Conservation (phyloP, 2,329 filamentous ascomycete species). For the Hypoxylon sp. region DNA sequence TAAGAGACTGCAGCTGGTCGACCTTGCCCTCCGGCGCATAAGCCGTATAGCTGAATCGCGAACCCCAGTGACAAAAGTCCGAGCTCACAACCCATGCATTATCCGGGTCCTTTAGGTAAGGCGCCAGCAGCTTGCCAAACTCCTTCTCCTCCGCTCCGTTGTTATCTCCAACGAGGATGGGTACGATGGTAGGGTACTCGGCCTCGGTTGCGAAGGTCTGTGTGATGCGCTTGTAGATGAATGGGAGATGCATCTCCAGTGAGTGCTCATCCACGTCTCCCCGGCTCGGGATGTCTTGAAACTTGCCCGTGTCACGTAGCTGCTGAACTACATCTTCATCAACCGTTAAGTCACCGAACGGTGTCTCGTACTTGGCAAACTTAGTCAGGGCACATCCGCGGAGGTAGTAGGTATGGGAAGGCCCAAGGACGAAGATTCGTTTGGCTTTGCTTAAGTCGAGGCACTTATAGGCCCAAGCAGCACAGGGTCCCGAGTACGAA, state of each 20-base stretch:
- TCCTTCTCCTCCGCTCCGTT: slow-evolving; percentile 74
- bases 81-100: slow-evolving; percentile 92
- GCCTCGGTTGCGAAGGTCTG: slow-evolving; percentile 65
- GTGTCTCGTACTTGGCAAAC: slow-evolving; percentile 80
- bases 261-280: slow-evolving; percentile 90
- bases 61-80: slow-evolving; percentile 98
- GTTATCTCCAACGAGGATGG: slow-evolving; percentile 87
- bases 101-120: slow-evolving; percentile 80
- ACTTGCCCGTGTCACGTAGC: slow-evolving; percentile 67
- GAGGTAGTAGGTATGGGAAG: slow-evolving; percentile 90
- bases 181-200: slow-evolving; percentile 81
- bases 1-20: slow-evolving; percentile 59
- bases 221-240: slow-evolving; percentile 83
- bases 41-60: slow-evolving; percentile 85
- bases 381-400: slow-evolving; percentile 81
- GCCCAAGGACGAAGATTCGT: slow-evolving; percentile 91
- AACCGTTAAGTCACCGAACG: slow-evolving; percentile 78
- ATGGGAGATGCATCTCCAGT: slow-evolving; percentile 96
- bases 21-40: slow-evolving; percentile 69
- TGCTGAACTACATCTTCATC: slow-evolving; percentile 70
- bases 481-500: slow-evolving; percentile 89
- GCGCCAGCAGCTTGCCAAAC: slow-evolving; percentile 79
- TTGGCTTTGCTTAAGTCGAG: slow-evolving; percentile 87
- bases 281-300: slow-evolving; percentile 73
- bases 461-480: slow-evolving; percentile 93